A percentile compares a stretch with the other conserved stretches of the same genome.
These are phyloP conservation scores for Cercospora berteroae DNA, from an alignment of 2,329 filamentous ascomycete species.

Conservation along the genomic window DNA sequence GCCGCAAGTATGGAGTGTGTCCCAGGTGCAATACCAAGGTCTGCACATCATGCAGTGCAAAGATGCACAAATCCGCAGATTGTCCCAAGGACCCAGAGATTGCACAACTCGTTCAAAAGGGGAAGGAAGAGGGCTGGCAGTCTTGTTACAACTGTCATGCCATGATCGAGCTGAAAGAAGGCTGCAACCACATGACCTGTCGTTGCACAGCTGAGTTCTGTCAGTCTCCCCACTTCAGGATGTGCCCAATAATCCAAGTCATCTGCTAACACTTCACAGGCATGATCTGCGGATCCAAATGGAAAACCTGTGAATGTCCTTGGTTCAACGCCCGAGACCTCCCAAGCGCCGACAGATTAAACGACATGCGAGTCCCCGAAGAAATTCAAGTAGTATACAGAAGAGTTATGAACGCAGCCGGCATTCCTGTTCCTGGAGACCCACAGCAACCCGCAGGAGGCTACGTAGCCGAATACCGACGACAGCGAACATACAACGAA, in stretches of 20 bases:
- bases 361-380: conserved; percentile 53
- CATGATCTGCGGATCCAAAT: conserved; percentile 77
- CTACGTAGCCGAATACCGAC: conserved; percentile 3
- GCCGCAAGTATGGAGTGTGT: conserved; percentile 67
- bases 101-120: conserved; percentile 61
- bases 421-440: conserved; percentile 8
- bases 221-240: not conserved
- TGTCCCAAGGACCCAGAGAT: conserved; percentile 72
- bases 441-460: not conserved
- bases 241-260: not conserved
- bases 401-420: conserved; percentile 29
- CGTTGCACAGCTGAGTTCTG: conserved; percentile 83
- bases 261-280: not conserved
- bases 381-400: conserved; percentile 42
- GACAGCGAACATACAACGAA: conserved; percentile 36
- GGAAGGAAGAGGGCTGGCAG: conserved; percentile 69
- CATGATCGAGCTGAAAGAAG: conserved; percentile 76
- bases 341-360: conserved; percentile 54
- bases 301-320: conserved; percentile 80
- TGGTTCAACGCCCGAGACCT: conserved; percentile 64
- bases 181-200: conserved; percentile 89
- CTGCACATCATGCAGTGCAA: conserved; percentile 70
- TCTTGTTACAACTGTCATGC: conserved; percentile 71
- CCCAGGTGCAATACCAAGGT: conserved; percentile 69
- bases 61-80: conserved; percentile 66